Evolutionary conservation across 768 basidiomycete genomes (phyloP), one percentile per base, ranked within the genome.

Genomic region (Lactarius tabidus): DNA sequence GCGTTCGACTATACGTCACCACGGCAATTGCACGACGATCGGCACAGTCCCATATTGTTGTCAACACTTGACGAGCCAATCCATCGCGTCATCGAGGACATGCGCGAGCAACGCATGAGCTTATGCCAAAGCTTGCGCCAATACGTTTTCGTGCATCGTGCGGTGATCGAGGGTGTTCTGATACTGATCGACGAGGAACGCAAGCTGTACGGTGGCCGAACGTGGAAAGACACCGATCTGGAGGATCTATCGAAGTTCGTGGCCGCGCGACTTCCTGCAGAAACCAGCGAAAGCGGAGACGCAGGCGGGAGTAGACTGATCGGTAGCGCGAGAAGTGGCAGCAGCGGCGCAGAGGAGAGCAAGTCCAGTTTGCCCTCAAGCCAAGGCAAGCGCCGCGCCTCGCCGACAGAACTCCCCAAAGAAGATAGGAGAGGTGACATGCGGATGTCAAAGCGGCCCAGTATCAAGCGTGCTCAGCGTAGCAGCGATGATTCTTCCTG

Each of bases 91-190:
- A 80, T 98, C 58, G 93, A 95, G 76, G 92, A 95, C 73, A 93
- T 98, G 88, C 83, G 96, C 53, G 88, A 95, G 75, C 95, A 98
- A 77, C 81, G 96, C 60, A 98, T 98, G 96, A 94, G 92, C 71
- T 77, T 97, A 67, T 96, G 95, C 73, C 95, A 96, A 79, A 96
- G 91, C 74, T 77, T 95, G 72, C 80, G 95, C 64, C 96, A 98
- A 77, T 98, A 95, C 72, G 89, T 95, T 23, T 98, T 95, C 75
- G 91, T 94, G 41, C 92, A 97, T 73, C 86, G 88, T 35, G 93
- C 88, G 20, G 80, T 95, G 63, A 83, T 94, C 63, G 90, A 92
- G 75, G 92, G 93, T 8, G 84, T 88, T 18, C 75, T 94, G 76
- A 81, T 84, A 81, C 79, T 93, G 20, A 81, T 89, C 54, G 91